Conservation (phyloP, 83 land plant genomes). For the Larix sibirica region DNA sequence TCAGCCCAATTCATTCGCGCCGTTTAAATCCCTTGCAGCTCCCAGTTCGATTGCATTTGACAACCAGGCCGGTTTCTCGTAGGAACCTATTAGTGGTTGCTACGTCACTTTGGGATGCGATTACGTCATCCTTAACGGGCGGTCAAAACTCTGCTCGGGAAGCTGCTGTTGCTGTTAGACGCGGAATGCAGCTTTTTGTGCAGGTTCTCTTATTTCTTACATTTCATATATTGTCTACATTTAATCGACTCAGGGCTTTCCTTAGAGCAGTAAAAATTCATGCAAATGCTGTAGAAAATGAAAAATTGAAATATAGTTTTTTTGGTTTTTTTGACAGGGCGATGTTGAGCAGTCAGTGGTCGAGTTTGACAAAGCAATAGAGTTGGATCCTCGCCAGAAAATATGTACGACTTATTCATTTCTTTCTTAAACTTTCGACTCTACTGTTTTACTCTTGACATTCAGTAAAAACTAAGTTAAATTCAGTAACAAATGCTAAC, state of each 20-base stretch:
- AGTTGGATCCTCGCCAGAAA: conserved; percentile 83
- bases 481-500: not conserved
- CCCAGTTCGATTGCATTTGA: not conserved
- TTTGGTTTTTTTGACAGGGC: conserved; percentile 44
- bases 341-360: conserved; percentile 75
- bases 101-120: conserved; percentile 51
- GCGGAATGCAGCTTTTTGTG: conserved; percentile 80
- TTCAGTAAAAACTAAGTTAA: not conserved
- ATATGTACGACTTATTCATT: conserved; percentile 59
- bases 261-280: not conserved
- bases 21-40: not conserved
- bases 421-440: not conserved
- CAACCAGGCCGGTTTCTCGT: conserved; percentile 4
- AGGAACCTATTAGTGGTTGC: conserved; percentile 19
- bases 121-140: conserved; percentile 36
- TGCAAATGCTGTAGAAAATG: not conserved
- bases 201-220: conserved; percentile 39
- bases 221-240: not conserved
- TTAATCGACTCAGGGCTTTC: not conserved
- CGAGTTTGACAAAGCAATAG: conserved; percentile 80
- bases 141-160: conserved; percentile 36
- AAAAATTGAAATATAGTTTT: not conserved
- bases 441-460: not conserved
- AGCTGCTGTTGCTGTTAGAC: conserved; percentile 54
- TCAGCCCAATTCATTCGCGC: not conserved